Conservation (phyloP, 2,329 filamentous ascomycete genomes). For the Exophiala mesophila region DNA sequence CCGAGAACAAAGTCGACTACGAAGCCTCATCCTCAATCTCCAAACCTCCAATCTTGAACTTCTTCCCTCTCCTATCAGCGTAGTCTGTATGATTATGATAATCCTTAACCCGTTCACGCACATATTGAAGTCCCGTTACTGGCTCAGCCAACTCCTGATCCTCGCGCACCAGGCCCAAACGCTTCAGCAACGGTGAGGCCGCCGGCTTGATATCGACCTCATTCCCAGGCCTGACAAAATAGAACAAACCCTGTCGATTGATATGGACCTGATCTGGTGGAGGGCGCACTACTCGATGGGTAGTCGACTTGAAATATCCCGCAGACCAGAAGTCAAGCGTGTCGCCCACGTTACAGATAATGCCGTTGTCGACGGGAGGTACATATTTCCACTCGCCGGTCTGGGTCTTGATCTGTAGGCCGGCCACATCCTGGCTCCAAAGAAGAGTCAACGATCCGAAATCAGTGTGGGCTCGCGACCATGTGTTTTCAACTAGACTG, state of each 20-base stretch:
- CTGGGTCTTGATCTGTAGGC: conserved; percentile 49
- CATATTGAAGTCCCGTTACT: conserved; percentile 6
- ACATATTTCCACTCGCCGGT: conserved; percentile 46
- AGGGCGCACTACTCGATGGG: conserved; percentile 47
- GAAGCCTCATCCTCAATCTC: conserved; percentile 12
- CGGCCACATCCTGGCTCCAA: conserved; percentile 54
- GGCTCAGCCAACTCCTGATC: conserved; percentile 2
- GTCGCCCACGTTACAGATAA: conserved; percentile 49
- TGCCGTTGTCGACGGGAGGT: conserved; percentile 40
- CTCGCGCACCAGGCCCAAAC: conserved; percentile 23
- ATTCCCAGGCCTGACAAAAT: conserved; percentile 42
- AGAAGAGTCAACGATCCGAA: conserved; percentile 52
- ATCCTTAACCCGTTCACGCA: conserved; percentile 7
- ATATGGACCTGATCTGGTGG: conserved; percentile 44
- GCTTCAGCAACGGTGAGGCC: conserved; percentile 32
- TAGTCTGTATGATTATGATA: conserved; percentile 12
- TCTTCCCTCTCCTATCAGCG: conserved; percentile 11
- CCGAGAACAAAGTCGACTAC: too few relatives aligned
- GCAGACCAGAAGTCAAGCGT: conserved; percentile 44
- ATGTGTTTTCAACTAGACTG: conserved; percentile 39
- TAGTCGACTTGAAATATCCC: conserved; percentile 46
- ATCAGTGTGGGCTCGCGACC: conserved; percentile 51
- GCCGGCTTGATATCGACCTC: conserved; percentile 29
- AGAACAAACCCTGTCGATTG: conserved; percentile 41
- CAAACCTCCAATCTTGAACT: conserved; percentile 7